Base-by-base conservation (phyloP, 2,329 filamentous ascomycete species). In the Nannizziopsis barbatae region DNA sequence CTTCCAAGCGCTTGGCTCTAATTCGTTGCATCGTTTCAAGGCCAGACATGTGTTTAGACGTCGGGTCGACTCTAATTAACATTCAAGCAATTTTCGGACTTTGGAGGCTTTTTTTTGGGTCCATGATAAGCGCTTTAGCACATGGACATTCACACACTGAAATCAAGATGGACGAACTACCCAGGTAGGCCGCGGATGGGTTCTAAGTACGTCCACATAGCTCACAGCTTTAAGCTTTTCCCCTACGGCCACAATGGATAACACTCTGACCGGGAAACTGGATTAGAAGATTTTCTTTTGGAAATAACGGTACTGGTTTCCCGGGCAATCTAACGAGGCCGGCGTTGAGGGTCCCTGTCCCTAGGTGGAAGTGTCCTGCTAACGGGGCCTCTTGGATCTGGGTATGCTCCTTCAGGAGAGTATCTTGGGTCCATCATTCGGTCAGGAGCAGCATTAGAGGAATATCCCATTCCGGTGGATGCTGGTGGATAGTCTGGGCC, bases 361-460 rank as follows among this genome's bases (percentile, higher is more conserved):
- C 66, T 62, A 53, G 65, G 37, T 41, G 56, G 56, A 62, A 60
- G 65, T 56, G 64, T 62, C 56, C 66, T 64, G 60, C 57, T 65
- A 46, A 53, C 39, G 42, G 51, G 53, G 31, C 52, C 42, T 45
- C 55, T 55, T 54, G 62, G 63, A 54, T 67, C 65, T 53, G 53
- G 50, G 50, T 62, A 64, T 41, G 50, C 42, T 32, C 60, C 61
- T 52, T 69, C 66, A 55, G 65, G 62, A 50, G 65, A 65, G 55
- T 68, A 69, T 63, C 67, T 68, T 49, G 64, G 58, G 49, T 68
- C 67, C 51, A 55, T 49, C 51, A 55, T 65, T 61, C 67, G 65
- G 50, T 69, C 66, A 52, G 66, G 58, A 57, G 64, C 63, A 55
- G 64, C 62, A 44, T 62, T 66, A 46, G 65, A 51, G 52, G 67